These are phyloP conservation scores for Leccinum subgranulosum DNA, from an alignment of 768 basidiomycete species.

Conservation along the genomic window DNA sequence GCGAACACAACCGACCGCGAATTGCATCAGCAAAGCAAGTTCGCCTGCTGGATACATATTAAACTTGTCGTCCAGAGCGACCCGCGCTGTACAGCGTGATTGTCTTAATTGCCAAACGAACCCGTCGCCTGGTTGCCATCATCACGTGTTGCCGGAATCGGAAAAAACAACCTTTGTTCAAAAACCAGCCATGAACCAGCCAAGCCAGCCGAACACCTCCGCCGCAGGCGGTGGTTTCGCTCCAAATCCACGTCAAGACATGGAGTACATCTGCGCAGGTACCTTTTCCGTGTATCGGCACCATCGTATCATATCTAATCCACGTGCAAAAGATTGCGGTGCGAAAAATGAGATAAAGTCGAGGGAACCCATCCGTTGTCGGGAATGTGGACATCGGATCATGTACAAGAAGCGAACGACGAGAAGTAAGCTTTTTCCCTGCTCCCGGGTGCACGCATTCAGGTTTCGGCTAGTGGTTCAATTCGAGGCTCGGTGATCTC, in stretches of 20 bases:
- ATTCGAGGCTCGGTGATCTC: conserved; percentile 30
- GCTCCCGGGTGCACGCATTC: background rate
- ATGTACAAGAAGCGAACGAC: conserved; percentile 98
- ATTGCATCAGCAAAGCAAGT: background rate
- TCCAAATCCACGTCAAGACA: conserved; percentile 50
- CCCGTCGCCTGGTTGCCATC: conserved; percentile 1
- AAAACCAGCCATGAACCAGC: conserved; percentile 38
- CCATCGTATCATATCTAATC: conserved; percentile 10
- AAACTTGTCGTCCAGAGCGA: conserved; percentile 11
- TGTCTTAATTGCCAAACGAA: conserved; percentile 12
- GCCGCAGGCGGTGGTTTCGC: conserved; percentile 33
- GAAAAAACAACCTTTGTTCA: background rate
- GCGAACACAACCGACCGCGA: background rate
- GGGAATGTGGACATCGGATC: conserved; percentile 96
- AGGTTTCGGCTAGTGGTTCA: conserved; percentile 28
- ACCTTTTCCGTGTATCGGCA: conserved; percentile 18
- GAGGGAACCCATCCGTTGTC: conserved; percentile 91
- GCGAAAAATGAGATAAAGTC: conserved; percentile 89
- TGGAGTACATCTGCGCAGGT: conserved; percentile 91
- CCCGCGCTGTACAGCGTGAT: conserved; percentile 10
- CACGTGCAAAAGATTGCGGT: conserved; percentile 67
- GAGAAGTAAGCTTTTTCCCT: conserved; percentile 61
- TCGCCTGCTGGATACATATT: background rate
- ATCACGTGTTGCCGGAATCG: conserved; percentile 8
- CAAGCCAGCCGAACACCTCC: conserved; percentile 28